These are phyloP conservation scores for Anisodus tanguticus DNA, from an alignment of 257 asterid species.

Conservation along the genomic window DNA sequence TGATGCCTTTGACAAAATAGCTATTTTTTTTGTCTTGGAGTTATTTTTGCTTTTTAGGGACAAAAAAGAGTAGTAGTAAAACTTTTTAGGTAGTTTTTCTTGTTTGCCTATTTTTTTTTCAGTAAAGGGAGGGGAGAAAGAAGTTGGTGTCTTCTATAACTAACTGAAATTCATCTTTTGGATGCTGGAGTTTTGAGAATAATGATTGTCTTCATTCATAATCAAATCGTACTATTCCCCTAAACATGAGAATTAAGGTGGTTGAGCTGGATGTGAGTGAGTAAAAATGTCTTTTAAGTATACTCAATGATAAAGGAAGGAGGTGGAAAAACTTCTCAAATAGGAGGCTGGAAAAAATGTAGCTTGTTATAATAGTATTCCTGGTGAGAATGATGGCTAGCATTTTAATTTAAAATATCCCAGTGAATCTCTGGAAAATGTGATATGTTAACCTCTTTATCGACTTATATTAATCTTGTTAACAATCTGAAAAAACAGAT, in stretches of 20 bases:
- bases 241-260: not conserved
- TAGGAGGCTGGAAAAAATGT: not conserved
- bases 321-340: not conserved
- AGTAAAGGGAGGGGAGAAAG: not conserved
- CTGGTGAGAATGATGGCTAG: not conserved
- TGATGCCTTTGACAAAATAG: not conserved
- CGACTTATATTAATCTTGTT: not conserved
- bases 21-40: not conserved
- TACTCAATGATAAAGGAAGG: not conserved
- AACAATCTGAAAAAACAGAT: not conserved
- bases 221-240: not conserved
- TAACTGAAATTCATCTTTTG: not conserved
- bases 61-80: not conserved
- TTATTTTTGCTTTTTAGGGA: not conserved
- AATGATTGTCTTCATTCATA: not conserved
- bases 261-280: not conserved
- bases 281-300: not conserved
- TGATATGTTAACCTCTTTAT: not conserved
- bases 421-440: not conserved
- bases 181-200: not conserved
- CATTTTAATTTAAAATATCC: not conserved
- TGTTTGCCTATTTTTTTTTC: not conserved
- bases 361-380: not conserved
- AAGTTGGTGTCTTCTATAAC: not conserved
- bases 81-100: slow-evolving; percentile 18